Evolutionary conservation across 257 asterid genomes (phyloP).

Genomic region (Coffea canephora): DNA sequence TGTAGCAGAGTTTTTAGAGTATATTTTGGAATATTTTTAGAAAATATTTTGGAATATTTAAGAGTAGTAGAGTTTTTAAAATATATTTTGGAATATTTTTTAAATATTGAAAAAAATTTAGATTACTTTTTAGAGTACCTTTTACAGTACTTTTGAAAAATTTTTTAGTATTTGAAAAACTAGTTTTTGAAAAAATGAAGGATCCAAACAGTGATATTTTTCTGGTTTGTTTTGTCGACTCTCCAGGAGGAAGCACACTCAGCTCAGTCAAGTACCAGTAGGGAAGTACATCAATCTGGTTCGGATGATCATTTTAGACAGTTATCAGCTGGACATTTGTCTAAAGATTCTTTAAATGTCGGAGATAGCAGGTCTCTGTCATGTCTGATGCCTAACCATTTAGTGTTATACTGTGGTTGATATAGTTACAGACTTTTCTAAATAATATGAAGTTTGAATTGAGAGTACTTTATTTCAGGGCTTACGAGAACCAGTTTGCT

Average conservation of each 20-base stretch:
- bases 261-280: slow-evolving; percentile 36
- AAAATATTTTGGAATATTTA: too few relatives aligned
- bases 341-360: slow-evolving; percentile 36
- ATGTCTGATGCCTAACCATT: slow-evolving; percentile 1
- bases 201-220: neutral
- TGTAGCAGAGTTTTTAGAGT: too few relatives aligned
- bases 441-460: slow-evolving; percentile 7
- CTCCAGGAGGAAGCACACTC: slow-evolving; percentile 56
- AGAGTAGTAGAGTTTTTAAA: too few relatives aligned
- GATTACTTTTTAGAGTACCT: too few relatives aligned
- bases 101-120: too few relatives aligned
- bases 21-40: too few relatives aligned
- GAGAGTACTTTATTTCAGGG: slow-evolving; percentile 35
- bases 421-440: neutral
- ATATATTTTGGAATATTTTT: too few relatives aligned
- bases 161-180: too few relatives aligned
- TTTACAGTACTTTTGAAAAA: too few relatives aligned
- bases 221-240: slow-evolving; percentile 17
- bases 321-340: slow-evolving; percentile 38
- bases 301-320: slow-evolving; percentile 43
- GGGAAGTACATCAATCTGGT: slow-evolving; percentile 39
- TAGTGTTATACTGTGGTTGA: neutral
- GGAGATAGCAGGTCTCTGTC: slow-evolving; percentile 51
- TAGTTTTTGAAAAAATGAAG: too few relatives aligned
- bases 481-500: slow-evolving; percentile 36